Conservation (phyloP, 495 filamentous ascomycete species). For the Neurospora sp. region DNA sequence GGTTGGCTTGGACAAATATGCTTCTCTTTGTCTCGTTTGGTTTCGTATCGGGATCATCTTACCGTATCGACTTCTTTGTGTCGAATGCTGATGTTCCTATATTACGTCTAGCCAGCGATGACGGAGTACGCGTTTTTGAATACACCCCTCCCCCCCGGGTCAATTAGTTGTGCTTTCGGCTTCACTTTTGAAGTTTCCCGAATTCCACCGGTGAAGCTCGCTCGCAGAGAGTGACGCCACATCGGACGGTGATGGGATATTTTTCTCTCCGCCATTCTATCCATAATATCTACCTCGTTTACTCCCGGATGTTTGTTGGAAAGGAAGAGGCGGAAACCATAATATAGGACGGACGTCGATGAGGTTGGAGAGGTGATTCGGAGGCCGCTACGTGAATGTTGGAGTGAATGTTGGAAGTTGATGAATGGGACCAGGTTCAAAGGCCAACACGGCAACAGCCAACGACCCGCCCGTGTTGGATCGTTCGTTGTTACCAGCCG, state of each 20-base stretch:
- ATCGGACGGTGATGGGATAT: background rate
- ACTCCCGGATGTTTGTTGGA: too few species aligned
- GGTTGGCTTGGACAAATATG: background rate
- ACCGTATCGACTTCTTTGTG: background rate
- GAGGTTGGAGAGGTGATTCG: background rate
- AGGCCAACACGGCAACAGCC: background rate
- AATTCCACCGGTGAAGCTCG: background rate
- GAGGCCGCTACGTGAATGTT: background rate
- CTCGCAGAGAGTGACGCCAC: background rate
- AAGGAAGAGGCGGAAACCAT: background rate
- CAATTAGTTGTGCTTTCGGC: background rate
- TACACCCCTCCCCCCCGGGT: too few species aligned
- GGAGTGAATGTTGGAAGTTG: background rate
- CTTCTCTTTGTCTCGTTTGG: background rate
- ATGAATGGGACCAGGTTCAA: background rate
- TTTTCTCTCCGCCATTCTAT: background rate
- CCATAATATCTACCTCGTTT: background rate
- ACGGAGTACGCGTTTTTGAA: background rate
- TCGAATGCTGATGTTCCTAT: background rate
- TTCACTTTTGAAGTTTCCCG: background rate
- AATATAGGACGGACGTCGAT: background rate
- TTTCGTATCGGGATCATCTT: background rate
- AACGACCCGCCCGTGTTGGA: background rate
- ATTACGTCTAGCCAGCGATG: background rate
- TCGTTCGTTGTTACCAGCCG: background rate